phyloP scores from a whole-genome alignment of 148 eudicot genomes.

The Rhododendron simsii region DNA sequence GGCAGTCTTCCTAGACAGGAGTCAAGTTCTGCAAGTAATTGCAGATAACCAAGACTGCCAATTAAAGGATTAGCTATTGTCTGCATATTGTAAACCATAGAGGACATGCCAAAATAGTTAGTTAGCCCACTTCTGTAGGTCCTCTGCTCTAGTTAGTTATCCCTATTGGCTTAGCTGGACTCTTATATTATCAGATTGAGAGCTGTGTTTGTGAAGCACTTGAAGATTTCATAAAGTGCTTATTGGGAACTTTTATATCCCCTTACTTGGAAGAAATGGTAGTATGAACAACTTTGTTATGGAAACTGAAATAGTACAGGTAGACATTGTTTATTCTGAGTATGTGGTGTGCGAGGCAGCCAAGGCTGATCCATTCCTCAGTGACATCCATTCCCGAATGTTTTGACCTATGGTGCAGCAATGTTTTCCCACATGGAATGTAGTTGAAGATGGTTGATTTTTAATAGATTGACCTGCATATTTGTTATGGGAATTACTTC shows the following conservation, averaged over 20 bases:
- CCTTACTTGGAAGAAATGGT: neutral
- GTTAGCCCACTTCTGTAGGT: neutral
- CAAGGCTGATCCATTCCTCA: neutral
- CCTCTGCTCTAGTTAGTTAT: neutral
- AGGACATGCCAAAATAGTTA: neutral
- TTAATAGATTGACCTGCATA: neutral
- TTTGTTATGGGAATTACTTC: neutral
- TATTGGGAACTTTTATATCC: neutral
- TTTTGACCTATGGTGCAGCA: neutral
- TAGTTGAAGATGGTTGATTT: neutral
- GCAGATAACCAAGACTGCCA: neutral
- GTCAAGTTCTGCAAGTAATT: neutral
- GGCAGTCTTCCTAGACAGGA: neutral
- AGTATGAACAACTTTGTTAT: neutral
- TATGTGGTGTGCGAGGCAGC: neutral
- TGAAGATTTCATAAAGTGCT: neutral
- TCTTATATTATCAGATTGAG: neutral
- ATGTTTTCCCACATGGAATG: neutral
- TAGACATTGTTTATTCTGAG: neutral
- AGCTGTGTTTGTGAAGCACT: neutral
- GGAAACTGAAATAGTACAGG: neutral
- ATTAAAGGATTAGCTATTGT: neutral
- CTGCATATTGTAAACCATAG: neutral
- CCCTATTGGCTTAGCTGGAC: neutral
- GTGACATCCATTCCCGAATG: neutral